Evolutionary conservation across 2,329 filamentous ascomycete species (phyloP).

Genomic region (Penicillium sp.): DNA sequence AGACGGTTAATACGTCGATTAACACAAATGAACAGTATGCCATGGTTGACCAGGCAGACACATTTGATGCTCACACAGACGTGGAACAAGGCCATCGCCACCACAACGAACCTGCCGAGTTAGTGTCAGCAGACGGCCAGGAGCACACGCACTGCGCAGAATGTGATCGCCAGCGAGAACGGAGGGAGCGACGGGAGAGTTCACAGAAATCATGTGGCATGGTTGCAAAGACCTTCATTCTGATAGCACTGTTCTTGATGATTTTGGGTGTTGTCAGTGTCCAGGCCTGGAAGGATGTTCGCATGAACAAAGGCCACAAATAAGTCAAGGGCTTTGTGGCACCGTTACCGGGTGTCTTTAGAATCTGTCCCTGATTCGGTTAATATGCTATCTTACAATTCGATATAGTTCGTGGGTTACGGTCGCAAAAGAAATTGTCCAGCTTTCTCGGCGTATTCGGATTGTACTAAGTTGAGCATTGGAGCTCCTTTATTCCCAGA

Average conservation of each 20-base stretch:
- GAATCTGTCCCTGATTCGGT: no score
- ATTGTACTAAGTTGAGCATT: no score
- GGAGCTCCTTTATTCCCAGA: no score
- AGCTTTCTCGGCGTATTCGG: no score
- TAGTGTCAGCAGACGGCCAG: neutral
- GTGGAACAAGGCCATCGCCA: conserved; percentile 5
- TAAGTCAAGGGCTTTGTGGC: neutral
- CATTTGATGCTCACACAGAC: neutral
- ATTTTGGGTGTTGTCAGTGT: conserved; percentile 14
- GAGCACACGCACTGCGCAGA: conserved; percentile 18
- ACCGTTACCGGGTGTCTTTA: no score
- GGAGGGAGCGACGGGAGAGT: conserved; percentile 7
- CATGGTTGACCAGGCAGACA: conserved; percentile 5
- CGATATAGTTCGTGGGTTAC: no score
- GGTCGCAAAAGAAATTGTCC: no score
- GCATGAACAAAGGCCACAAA: neutral
- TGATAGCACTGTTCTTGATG: conserved; percentile 14
- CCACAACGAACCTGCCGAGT: neutral
- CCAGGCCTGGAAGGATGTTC: conserved; percentile 3
- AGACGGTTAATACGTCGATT: neutral
- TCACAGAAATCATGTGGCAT: conserved; percentile 3
- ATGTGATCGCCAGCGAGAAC: conserved; percentile 17
- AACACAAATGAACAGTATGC: neutral
- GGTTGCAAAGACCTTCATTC: conserved; percentile 16
- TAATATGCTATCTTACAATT: no score